Percentiles rank a stretch among this genome's conserved stretches.
Conservation (phyloP, 2,329 filamentous ascomycete genomes). For the Verticillium klebahnii region DNA sequence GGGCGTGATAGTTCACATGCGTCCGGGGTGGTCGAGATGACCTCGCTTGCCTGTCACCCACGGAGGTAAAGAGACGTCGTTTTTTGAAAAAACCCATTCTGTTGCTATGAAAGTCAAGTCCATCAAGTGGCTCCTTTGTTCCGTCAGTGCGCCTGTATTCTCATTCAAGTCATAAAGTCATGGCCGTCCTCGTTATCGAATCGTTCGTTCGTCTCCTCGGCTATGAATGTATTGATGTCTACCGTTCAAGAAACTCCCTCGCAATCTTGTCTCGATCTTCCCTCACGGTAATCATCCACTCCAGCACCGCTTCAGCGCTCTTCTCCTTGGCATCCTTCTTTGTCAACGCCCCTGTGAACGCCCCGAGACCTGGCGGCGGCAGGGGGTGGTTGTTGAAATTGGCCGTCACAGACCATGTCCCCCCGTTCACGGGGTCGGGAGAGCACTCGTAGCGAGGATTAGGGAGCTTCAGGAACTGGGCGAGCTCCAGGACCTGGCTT, state of each 20-base stretch:
- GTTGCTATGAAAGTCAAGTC: no score
- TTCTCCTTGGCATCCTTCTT: constrained; percentile 29
- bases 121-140: no score
- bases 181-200: no score
- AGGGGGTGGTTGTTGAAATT: constrained; percentile 24
- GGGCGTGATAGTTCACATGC: background rate
- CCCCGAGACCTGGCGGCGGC: constrained; percentile 26
- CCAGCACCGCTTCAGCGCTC: constrained; percentile 34
- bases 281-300: constrained; percentile 21
- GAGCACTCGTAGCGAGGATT: constrained; percentile 28
- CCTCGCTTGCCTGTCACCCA: no score
- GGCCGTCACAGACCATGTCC: constrained; percentile 30
- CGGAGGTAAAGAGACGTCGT: no score
- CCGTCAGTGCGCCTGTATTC: no score
- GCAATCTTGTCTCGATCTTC: background rate
- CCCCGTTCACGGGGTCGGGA: constrained; percentile 7
- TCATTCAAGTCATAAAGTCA: no score
- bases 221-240: background rate
- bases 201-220: no score
- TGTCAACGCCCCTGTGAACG: constrained; percentile 26
- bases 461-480: constrained; percentile 23
- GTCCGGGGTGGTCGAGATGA: background rate
- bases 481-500: constrained; percentile 25
- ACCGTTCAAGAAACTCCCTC: background rate
- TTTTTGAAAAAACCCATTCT: no score